These are phyloP conservation scores for Penicillium coprophilum DNA, from an alignment of 495 filamentous ascomycete genomes.

Conservation along the genomic window DNA sequence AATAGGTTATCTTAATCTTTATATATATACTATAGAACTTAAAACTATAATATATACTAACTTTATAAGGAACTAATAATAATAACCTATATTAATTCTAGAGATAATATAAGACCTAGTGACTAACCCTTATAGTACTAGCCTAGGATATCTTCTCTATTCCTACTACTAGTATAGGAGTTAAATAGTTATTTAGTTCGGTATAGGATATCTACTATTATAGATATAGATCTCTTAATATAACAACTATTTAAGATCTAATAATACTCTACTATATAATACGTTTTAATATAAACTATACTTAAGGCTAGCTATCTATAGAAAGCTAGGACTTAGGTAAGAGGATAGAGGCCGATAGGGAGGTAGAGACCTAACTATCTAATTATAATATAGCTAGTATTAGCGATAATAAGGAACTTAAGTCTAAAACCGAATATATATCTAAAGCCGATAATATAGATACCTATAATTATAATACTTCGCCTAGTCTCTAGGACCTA, in stretches of 20 bases:
- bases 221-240: not conserved
- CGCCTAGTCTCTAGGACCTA: not conserved
- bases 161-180: not conserved
- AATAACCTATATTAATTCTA: not conserved
- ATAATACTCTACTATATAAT: constrained; percentile 7
- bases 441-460: not conserved
- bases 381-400: not conserved
- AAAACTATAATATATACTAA: constrained; percentile 4
- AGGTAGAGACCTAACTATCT: constrained; percentile 8
- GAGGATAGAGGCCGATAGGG: constrained; percentile 8
- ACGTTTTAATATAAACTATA: constrained; percentile 4
- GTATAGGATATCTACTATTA: not conserved
- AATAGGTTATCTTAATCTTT: constrained; percentile 2
- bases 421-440: not conserved
- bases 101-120: not conserved
- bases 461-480: not conserved
- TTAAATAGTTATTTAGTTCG: not conserved
- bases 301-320: constrained; percentile 6
- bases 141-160: not conserved
- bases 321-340: not conserved
- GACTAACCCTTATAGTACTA: not conserved
- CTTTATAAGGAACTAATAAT: not conserved
- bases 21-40: not conserved
- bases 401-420: not conserved
- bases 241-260: not conserved